phyloP scores from a whole-genome alignment of 2,329 filamentous ascomycete genomes.

The Metarhizium humberi region DNA sequence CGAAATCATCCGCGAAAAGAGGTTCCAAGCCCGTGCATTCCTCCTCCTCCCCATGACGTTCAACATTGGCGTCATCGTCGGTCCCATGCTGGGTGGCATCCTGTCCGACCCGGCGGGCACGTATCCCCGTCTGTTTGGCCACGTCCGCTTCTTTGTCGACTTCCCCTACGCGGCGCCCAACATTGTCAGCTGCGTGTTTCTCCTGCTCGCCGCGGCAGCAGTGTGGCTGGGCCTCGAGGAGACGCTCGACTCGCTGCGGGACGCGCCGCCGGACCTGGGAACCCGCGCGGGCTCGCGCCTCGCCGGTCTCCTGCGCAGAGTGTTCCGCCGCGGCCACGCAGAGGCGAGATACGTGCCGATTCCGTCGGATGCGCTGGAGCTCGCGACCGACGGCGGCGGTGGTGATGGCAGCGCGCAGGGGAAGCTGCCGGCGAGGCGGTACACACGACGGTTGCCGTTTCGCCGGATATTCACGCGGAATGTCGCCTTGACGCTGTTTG shows the following conservation, averaged over 20 bases:
- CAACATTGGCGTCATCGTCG: conserved; percentile 65
- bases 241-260: conserved; percentile 37
- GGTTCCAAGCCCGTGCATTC: conserved; percentile 64
- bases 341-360: conserved; percentile 13
- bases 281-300: conserved; percentile 30
- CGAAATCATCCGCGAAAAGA: conserved; percentile 57
- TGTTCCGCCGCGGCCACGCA: conserved; percentile 6
- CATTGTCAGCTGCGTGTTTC: conserved; percentile 38
- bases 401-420: neutral
- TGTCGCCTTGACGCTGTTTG: conserved; percentile 45
- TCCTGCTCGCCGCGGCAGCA: conserved; percentile 31
- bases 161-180: conserved; percentile 49
- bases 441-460: conserved; percentile 41
- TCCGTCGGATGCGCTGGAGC: conserved; percentile 14
- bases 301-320: conserved; percentile 15
- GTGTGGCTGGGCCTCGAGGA: conserved; percentile 45
- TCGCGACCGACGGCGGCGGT: neutral
- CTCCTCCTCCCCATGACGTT: conserved; percentile 66
- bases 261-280: conserved; percentile 30
- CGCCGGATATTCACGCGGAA: conserved; percentile 46
- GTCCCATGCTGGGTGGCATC: conserved; percentile 59
- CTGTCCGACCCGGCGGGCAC: conserved; percentile 56
- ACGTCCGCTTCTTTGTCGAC: conserved; percentile 32
- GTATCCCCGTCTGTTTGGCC: conserved; percentile 44
- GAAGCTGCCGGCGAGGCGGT: conserved; percentile 21